Evolutionary conservation across 306 rosid species (phyloP).

Genomic region (Arachis stenosperma): DNA sequence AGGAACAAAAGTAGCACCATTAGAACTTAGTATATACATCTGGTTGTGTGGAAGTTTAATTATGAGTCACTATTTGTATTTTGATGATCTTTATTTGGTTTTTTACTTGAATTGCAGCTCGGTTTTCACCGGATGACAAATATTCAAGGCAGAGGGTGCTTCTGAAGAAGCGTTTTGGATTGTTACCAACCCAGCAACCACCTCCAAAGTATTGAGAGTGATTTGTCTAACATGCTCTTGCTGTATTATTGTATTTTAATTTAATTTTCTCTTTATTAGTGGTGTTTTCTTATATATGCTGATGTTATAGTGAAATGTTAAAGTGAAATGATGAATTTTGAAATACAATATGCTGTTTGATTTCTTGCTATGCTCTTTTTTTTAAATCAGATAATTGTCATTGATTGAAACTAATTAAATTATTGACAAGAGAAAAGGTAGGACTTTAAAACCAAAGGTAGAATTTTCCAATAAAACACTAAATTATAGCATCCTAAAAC

Average conservation of each 20-base stretch:
- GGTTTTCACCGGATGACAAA: conserved; percentile 93
- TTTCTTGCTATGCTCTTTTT: conserved; percentile 3
- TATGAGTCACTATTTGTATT: background rate
- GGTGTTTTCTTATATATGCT: conserved; percentile 28
- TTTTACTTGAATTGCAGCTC: conserved; percentile 63
- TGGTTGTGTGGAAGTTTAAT: background rate
- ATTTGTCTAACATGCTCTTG: background rate
- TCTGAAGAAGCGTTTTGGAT: conserved; percentile 89
- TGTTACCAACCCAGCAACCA: conserved; percentile 85
- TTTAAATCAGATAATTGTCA: too few species aligned
- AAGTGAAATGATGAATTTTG: conserved; percentile 17
- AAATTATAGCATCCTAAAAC: too few species aligned
- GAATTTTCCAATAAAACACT: too few species aligned
- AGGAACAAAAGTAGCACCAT: background rate
- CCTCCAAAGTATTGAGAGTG: conserved; percentile 65
- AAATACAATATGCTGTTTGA: conserved; percentile 12
- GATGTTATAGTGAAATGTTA: conserved; percentile 7
- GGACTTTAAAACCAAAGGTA: too few species aligned
- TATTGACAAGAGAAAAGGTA: too few species aligned
- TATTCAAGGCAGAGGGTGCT: conserved; percentile 77
- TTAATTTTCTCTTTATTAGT: background rate
- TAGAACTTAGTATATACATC: background rate
- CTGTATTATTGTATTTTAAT: background rate
- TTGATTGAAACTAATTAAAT: too few species aligned
- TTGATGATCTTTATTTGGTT: conserved; percentile 24